Conservation (phyloP, 345 rosid species). For the Anastatica hierochuntica region DNA sequence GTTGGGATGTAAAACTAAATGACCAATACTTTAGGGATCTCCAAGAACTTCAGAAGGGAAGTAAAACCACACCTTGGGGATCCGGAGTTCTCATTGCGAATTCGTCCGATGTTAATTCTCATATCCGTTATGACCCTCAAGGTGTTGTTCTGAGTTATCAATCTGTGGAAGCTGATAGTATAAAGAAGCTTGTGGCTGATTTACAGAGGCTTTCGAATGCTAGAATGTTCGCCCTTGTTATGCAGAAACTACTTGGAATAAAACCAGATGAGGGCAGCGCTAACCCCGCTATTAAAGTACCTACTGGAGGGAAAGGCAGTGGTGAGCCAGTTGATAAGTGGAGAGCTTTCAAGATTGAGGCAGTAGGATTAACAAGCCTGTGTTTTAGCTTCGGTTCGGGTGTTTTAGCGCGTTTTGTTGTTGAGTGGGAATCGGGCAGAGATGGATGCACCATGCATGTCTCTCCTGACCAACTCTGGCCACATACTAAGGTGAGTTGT, state of each 20-base stretch:
- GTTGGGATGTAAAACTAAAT: slow-evolving; percentile 96
- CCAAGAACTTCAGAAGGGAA: slow-evolving; percentile 98
- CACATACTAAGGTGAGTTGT: slow-evolving; percentile 77
- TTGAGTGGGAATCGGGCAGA: slow-evolving; percentile 96
- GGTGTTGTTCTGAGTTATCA: slow-evolving; percentile 94
- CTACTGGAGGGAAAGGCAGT: slow-evolving; percentile 60
- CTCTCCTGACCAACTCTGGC: slow-evolving; percentile 99
- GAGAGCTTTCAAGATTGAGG: slow-evolving; percentile 90
- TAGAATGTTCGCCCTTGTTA: slow-evolving; percentile 87
- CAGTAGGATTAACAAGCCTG: slow-evolving; percentile 86
- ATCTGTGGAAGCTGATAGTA: slow-evolving; percentile 84
- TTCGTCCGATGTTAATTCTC: slow-evolving; percentile 87
- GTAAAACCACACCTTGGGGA: slow-evolving; percentile 70
- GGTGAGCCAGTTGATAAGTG: slow-evolving; percentile 68
- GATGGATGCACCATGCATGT: slow-evolving; percentile 99
- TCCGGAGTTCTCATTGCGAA: slow-evolving; percentile 90
- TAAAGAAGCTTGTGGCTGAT: slow-evolving; percentile 88
- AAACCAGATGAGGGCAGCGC: slow-evolving; percentile 77
- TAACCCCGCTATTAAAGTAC: too few species aligned
- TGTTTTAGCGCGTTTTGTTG: slow-evolving; percentile 87
- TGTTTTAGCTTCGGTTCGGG: slow-evolving; percentile 98
- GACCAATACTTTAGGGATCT: slow-evolving; percentile 95
- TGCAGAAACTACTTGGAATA: slow-evolving; percentile 88
- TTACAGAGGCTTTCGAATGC: slow-evolving; percentile 91
- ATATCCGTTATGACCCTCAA: slow-evolving; percentile 88